Evolutionary conservation across 371 early-diverging fungal genomes (phyloP), one percentile per base, ranked within the genome.

Genomic region (Mucor sp.): DNA sequence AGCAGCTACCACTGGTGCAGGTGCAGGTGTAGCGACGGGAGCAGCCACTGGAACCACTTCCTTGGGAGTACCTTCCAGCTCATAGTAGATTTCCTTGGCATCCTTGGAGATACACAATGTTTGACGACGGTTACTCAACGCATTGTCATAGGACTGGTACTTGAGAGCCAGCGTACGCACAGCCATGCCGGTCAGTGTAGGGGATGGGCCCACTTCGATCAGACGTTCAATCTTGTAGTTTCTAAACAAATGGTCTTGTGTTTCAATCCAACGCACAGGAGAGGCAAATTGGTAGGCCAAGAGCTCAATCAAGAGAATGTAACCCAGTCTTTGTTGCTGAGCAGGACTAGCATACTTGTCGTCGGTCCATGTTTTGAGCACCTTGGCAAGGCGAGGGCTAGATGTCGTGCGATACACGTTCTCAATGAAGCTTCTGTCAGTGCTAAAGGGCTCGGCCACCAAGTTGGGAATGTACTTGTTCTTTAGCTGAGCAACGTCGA

Each of bases 251-350:
- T 87, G 85, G 67, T 97, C 97, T 81, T 98, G 98, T n/a, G 97
- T 98, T 80, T 97, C 96, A 67, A 98, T 98, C 98, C 98, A 97
- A 67, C 95, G 90, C 41, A 98, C 97, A 62, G 97, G 93, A 50
- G 93, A 91, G 23, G 94, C 93, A 68, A 97, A 96, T 85, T 98
- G 97, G 77, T 96, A 94, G 30, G 96, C 94, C 19, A 98, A 86
- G 62, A 97, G 79, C 81, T 97, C 98, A 67, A 98, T 90, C 72
- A 98, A 78, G 57, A 97, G 80, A n/a, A 84, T 85, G 78, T 93
- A 91, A 43, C 95, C 97, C 61, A 96, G 88, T 60, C 92, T 83
- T 70, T 97, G 97, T 68, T 93, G 91, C 67, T 90, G 94, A 70
- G 79, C 86, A 32, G 96, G 86, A 21, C 92, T 88, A 21, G 79